These are phyloP conservation scores for Suillus discolor DNA, from an alignment of 768 basidiomycete species.

Conservation along the genomic window DNA sequence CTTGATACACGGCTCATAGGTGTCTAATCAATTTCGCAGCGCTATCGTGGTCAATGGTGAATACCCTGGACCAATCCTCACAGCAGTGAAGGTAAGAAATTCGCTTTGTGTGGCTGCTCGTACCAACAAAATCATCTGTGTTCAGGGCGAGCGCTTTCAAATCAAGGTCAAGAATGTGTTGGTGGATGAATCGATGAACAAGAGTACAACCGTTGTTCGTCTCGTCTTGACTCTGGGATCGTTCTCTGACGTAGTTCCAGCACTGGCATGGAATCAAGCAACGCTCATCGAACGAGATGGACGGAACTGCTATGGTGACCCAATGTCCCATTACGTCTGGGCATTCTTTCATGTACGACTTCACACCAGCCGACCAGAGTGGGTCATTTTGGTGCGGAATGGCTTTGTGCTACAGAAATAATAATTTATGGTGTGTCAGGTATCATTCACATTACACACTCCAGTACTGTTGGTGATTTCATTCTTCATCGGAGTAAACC, in stretches of 20 bases:
- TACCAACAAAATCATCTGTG: neutral
- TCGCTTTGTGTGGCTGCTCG: neutral
- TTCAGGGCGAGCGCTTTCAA: constrained; percentile 38
- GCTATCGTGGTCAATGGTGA: constrained; percentile 40
- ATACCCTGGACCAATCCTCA: constrained; percentile 41
- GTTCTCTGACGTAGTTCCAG: neutral
- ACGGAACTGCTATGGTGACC: constrained; percentile 46
- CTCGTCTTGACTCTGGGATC: neutral
- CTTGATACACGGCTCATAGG: neutral
- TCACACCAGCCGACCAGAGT: constrained; percentile 25
- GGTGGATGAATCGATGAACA: constrained; percentile 40
- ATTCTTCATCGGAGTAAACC: neutral
- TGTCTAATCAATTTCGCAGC: constrained; percentile 1
- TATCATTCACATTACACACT: constrained; percentile 42
- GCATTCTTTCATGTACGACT: constrained; percentile 39
- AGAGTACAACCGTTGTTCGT: constrained; percentile 39
- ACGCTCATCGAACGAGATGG: constrained; percentile 38
- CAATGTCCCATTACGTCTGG: constrained; percentile 42
- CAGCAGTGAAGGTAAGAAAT: constrained; percentile 32
- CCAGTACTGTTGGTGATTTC: constrained; percentile 39
- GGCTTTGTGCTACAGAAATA: neutral
- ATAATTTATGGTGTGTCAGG: neutral
- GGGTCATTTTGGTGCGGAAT: constrained; percentile 43
- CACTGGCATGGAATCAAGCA: constrained; percentile 49
- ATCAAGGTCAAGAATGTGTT: constrained; percentile 37